Base-by-base conservation (phyloP, 2,329 filamentous ascomycete genomes). In the Ceratocystis diversiconidia region DNA sequence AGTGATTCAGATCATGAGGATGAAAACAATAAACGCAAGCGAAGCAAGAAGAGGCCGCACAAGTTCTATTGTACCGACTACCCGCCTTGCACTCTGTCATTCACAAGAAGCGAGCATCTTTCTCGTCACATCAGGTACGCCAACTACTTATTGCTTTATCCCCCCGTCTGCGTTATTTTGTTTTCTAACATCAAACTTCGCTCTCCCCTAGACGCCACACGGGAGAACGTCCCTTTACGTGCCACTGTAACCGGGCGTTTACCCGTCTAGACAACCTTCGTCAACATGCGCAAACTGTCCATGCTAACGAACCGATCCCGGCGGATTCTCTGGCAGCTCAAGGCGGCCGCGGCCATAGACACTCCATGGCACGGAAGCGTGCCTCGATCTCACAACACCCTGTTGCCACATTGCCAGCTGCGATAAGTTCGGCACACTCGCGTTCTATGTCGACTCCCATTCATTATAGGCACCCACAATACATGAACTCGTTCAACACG, bases 261-360 rank as follows among this genome's bases (percentile, higher is more conserved):
- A 65, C 65, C 28, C 65, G 65, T 19, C 32, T 68, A 44, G 61
- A 69, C 60, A 65, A 68, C 73, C 79, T 99, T 63, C 85, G 94
- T 67, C 94, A 99, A 73, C 94, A 99, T 79, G 94, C 94, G 57
- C 92, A 96, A 75, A 97, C 94, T 0, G 94, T 99, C 0, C 94
- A 99, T 74, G 89, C 95, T 66, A 96, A 97, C 74, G 94, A 97
- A 74, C 91, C 96, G 66, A 99, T 99, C 43, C 94, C 94, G 2
- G 85, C 86, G 50, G 91, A 96, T 74, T 97, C 94, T 1, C 82
- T 97, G 22, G 94, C 94, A 17, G 94, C 92, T 3, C 87, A 1
- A 86, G 83, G 30, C 81, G 92, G 69, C 86, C 89, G 6, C 82
- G 92, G 69, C 85, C 91, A 12, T 86, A 88, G 12, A 95, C 90